Conservation (phyloP, 2,329 filamentous ascomycete species). For the Colletotrichum cordylinicola region DNA sequence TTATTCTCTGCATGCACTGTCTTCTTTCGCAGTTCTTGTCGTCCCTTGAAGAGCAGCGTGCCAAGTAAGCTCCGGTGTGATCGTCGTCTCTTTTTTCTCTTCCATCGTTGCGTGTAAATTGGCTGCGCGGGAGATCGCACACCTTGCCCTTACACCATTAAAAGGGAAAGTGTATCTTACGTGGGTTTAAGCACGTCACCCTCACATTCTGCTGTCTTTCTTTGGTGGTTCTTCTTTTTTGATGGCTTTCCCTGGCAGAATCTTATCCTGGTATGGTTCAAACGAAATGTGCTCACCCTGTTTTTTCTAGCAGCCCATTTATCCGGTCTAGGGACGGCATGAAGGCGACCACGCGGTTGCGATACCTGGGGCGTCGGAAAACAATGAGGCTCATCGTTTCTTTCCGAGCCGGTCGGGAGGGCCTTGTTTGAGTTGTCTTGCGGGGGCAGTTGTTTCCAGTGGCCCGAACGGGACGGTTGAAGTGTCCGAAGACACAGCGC, state of each 20-base stretch:
- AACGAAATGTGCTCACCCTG: background rate
- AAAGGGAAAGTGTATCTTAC: background rate
- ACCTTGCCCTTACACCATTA: background rate
- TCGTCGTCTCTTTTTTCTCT: background rate
- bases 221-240: background rate
- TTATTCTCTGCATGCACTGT: background rate
- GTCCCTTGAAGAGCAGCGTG: background rate
- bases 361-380: background rate
- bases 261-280: background rate
- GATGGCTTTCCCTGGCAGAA: background rate
- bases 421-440: background rate
- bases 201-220: background rate
- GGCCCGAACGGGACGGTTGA: background rate
- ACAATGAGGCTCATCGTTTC: background rate
- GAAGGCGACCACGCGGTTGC: background rate
- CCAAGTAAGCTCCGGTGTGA: background rate
- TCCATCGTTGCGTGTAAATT: background rate
- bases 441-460: background rate
- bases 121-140: background rate
- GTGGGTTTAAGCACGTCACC: background rate
- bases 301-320: background rate
- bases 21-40: background rate
- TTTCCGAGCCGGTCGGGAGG: background rate
- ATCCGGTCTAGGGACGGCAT: background rate
- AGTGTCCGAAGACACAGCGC: background rate